Evolutionary conservation across 2,329 filamentous ascomycete species (phyloP).

Genomic region (Pseudogymnoascus sp.): DNA sequence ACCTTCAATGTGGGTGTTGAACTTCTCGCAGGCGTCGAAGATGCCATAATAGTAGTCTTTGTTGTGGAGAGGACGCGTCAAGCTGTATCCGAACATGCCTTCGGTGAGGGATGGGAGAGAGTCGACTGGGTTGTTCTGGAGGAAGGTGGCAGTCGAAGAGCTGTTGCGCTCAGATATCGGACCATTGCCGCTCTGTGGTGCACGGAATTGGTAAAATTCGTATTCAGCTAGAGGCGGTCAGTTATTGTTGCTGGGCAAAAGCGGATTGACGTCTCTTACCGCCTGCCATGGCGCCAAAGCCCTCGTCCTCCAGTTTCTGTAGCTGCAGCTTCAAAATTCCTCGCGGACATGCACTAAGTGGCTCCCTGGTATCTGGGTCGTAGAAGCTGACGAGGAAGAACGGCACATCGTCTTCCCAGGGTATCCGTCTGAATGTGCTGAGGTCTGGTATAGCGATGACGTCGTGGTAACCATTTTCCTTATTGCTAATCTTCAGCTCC

Average conservation of each 20-base stretch:
- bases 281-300: constrained; percentile 82
- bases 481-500: constrained; percentile 81
- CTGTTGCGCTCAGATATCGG: constrained; percentile 47
- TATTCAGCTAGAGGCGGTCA: constrained; percentile 62
- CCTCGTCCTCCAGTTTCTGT: constrained; percentile 56
- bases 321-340: constrained; percentile 62
- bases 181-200: constrained; percentile 42
- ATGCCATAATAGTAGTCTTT: constrained; percentile 88
- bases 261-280: constrained; percentile 45
- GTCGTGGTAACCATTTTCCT: constrained; percentile 82
- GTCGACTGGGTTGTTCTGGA: constrained; percentile 63
- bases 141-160: constrained; percentile 64
- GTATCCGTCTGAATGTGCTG: constrained; percentile 69
- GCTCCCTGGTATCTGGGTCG: constrained; percentile 66
- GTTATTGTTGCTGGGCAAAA: constrained; percentile 8
- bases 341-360: constrained; percentile 70
- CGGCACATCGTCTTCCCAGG: constrained; percentile 80
- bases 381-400: constrained; percentile 80
- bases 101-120: constrained; percentile 75
- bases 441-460: constrained; percentile 76
- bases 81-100: constrained; percentile 92
- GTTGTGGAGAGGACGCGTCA: constrained; percentile 80
- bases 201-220: constrained; percentile 87
- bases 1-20: constrained; percentile 76
- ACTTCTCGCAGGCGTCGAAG: constrained; percentile 69